Percentiles rank a stretch among this genome's conserved stretches.
These are phyloP conservation scores for Prosopis cineraria DNA, from an alignment of 306 rosid genomes.

Conservation along the genomic window DNA sequence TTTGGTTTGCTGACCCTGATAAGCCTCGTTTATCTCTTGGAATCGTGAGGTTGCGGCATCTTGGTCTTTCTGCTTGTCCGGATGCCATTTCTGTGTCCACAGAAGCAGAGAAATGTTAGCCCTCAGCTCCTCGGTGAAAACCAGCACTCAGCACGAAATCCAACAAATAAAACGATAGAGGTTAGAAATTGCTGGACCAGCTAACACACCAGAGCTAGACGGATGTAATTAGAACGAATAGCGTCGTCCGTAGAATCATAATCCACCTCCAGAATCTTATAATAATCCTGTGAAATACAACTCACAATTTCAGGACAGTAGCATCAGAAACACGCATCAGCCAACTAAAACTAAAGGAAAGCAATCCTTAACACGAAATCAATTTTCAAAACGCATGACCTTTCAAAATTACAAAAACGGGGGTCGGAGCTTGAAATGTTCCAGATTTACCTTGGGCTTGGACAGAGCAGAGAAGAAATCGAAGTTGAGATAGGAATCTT, in stretches of 20 bases:
- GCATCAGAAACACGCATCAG: not conserved
- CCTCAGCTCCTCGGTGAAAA: constrained; percentile 33
- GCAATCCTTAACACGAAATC: not conserved
- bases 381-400: not conserved
- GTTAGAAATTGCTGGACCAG: constrained; percentile 14
- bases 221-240: constrained; percentile 89
- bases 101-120: constrained; percentile 1
- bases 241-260: constrained; percentile 82
- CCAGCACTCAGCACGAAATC: not conserved
- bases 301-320: not conserved
- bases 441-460: constrained; percentile 66
- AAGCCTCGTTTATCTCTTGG: constrained; percentile 94
- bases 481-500: constrained; percentile 55
- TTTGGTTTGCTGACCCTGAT: constrained; percentile 60
- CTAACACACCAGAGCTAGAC: constrained; percentile 78
- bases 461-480: constrained; percentile 65
- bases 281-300: constrained; percentile 62
- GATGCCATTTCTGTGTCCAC: constrained; percentile 89
- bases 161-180: not conserved
- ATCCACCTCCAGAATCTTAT: constrained; percentile 88
- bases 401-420: not conserved
- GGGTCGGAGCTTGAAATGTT: not conserved
- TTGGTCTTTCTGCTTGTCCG: constrained; percentile 82
- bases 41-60: constrained; percentile 69
- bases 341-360: not conserved